Conservation (phyloP, 1,284 basidiomycete species). For the Earliella scabrosa region DNA sequence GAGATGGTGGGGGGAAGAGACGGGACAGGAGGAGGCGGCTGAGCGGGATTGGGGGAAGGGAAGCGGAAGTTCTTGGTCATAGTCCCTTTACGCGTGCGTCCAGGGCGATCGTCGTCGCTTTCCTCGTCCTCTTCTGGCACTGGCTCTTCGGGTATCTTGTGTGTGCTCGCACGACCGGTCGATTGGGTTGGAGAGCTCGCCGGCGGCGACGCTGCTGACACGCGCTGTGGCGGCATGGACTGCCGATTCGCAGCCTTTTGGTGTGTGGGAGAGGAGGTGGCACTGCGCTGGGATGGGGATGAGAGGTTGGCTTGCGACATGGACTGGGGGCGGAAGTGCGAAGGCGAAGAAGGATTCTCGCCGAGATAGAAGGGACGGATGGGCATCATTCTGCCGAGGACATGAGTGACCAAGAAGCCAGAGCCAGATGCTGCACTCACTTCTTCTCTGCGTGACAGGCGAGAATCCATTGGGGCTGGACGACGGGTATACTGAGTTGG, state of each 20-base stretch:
- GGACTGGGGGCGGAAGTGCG: constrained; percentile 66
- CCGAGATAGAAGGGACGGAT: constrained; percentile 85
- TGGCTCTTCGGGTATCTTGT: constrained; percentile 53
- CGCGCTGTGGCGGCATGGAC: constrained; percentile 62
- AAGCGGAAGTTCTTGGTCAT: constrained; percentile 83
- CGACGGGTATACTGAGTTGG: constrained; percentile 88
- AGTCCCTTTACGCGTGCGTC: constrained; percentile 53
- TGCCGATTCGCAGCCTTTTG: constrained; percentile 51
- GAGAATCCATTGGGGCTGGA: constrained; percentile 89
- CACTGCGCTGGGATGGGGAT: constrained; percentile 41
- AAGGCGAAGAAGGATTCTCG: constrained; percentile 54
- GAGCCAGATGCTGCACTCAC: constrained; percentile 45
- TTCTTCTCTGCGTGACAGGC: constrained; percentile 84
- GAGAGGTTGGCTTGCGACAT: constrained; percentile 72
- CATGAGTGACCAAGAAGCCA: no score
- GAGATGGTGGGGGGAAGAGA: constrained; percentile 19
- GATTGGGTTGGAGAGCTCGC: constrained; percentile 47
- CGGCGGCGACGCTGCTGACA: constrained; percentile 38
- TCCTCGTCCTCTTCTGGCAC: constrained; percentile 35
- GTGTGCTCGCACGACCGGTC: constrained; percentile 27
- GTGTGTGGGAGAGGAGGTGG: constrained; percentile 39
- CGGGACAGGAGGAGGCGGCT: constrained; percentile 26
- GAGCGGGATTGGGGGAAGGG: constrained; percentile 49
- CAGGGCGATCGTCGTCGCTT: constrained; percentile 24
- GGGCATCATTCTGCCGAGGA: constrained; percentile 73